phyloP scores from a whole-genome alignment of 73 alveolate species.

The Paraurostyla sp. region DNA sequence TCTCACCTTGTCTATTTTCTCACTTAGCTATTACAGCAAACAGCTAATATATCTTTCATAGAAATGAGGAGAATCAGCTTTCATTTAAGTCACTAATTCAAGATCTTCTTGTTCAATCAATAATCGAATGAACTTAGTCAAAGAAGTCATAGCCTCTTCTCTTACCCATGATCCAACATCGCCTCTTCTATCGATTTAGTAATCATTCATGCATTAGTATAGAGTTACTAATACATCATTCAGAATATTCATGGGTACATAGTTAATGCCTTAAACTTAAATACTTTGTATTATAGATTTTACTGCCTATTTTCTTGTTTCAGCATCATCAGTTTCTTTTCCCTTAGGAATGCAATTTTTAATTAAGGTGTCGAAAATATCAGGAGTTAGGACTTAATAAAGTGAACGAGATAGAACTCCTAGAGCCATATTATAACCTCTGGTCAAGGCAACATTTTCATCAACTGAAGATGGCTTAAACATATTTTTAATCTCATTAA shows the following conservation, averaged over 20 bases:
- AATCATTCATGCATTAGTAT: constrained; percentile 81
- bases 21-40: constrained; percentile 82
- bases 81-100: constrained; percentile 42
- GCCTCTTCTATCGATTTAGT: constrained; percentile 91
- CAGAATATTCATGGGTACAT: constrained; percentile 59
- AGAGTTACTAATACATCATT: constrained; percentile 67
- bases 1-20: constrained; percentile 90
- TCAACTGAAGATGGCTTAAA: constrained; percentile 79
- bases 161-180: constrained; percentile 96
- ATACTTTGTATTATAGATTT: constrained; percentile 71
- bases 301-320: constrained; percentile 90
- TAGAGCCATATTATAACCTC: constrained; percentile 91
- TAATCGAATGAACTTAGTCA: constrained; percentile 47
- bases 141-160: constrained; percentile 85
- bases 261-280: constrained; percentile 70
- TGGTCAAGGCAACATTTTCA: constrained; percentile 89
- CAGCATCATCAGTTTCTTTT: constrained; percentile 86
- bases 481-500: constrained; percentile 66
- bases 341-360: constrained; percentile 64
- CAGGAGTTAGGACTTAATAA: constrained; percentile 58
- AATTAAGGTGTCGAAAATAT: constrained; percentile 58
- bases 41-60: constrained; percentile 57
- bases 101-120: neutral
- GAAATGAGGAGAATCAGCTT: constrained; percentile 68
- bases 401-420: constrained; percentile 81